Conservation (phyloP, 805 yeast genomes). For the Metschnikowia orientalis region DNA sequence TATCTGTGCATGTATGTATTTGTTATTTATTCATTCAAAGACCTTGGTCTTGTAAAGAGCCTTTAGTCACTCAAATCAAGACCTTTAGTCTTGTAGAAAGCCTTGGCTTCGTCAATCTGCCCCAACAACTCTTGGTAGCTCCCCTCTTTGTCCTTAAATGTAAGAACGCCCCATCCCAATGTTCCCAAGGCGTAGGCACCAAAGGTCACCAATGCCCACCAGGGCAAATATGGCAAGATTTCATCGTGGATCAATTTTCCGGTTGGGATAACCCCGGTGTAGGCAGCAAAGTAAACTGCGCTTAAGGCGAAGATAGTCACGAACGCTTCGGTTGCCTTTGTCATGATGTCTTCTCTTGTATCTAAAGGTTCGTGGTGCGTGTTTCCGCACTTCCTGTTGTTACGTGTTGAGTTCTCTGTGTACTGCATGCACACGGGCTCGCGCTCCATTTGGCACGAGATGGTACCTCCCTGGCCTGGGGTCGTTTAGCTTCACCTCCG, state of each 20-base stretch:
- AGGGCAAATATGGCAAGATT: constrained; percentile 63
- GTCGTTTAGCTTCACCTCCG: background rate
- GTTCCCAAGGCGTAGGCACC: constrained; percentile 67
- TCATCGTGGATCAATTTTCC: constrained; percentile 45
- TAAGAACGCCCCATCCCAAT: constrained; percentile 62
- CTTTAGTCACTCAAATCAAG: constrained; percentile 37
- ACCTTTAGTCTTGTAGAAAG: constrained; percentile 51
- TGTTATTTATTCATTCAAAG: background rate
- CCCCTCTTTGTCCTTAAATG: constrained; percentile 67
- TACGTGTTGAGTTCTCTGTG: constrained; percentile 9
- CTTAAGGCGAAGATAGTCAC: constrained; percentile 42
- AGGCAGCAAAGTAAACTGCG: constrained; percentile 51
- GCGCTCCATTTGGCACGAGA: too few relatives aligned
- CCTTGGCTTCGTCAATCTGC: constrained; percentile 60
- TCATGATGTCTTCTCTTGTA: constrained; percentile 39
- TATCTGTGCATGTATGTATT: too few relatives aligned
- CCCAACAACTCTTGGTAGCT: constrained; percentile 58
- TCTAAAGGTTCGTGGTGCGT: too few relatives aligned
- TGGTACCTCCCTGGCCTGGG: too few relatives aligned
- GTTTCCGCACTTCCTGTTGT: too few relatives aligned
- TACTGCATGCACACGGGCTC: constrained; percentile 1
- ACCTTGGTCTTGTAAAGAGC: too few relatives aligned
- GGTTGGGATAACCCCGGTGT: constrained; percentile 51
- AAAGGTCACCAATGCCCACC: constrained; percentile 64
- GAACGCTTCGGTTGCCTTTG: constrained; percentile 62